Evolutionary conservation across 495 filamentous ascomycete species (phyloP), one percentile per base, ranked within the genome.

Genomic region (Hypoxylon lienhwacheense): DNA sequence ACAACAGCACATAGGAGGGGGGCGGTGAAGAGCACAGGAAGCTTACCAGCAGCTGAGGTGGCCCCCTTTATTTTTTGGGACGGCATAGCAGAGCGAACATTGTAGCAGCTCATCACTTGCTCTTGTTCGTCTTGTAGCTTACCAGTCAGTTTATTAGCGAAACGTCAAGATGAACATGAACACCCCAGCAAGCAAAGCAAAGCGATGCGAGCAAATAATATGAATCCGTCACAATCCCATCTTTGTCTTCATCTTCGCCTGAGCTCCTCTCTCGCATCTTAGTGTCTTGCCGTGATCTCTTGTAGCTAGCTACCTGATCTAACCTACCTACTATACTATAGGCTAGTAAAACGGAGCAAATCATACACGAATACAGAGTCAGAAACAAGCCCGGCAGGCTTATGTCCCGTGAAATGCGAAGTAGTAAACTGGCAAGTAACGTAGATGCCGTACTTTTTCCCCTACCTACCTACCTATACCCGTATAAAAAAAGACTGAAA

Each of bases 111-210:
- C 45, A 28, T 31, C n/a, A 57, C 35, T 51, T 55, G 49, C 49
- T 36, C 42, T 53, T 50, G 34, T 55, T 55, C 58, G 58, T 53
- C 52, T 55, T 61, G 52, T 61, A 55, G 31, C 58, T 55, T 41
- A 47, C 47, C 33, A 61, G 45, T 45, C 45, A 46, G 46, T 51
- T 60, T 55, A 61, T 36, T 55, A 53, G 55, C 53, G 37, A 66
- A 62, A 54, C 53, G 56, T 54, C 63, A 53, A 53, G 53, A 63
- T 41, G 59, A 47, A 52, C 43, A 49, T 51, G 51, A 65, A 46
- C 37, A 54, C 37, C 53, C 61, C 20, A 56, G 56, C 19, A 63
- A 54, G 29, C 42, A 45, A 35, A 28, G 12, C 36, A 41, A 45
- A 53, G 16, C 54, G 29, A 41, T 31, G 8, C 42, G 42, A 21